Evolutionary conservation across 1,284 basidiomycete genomes (phyloP), one percentile per base, ranked within the genome.

Genomic region (Tilletia walkeri): DNA sequence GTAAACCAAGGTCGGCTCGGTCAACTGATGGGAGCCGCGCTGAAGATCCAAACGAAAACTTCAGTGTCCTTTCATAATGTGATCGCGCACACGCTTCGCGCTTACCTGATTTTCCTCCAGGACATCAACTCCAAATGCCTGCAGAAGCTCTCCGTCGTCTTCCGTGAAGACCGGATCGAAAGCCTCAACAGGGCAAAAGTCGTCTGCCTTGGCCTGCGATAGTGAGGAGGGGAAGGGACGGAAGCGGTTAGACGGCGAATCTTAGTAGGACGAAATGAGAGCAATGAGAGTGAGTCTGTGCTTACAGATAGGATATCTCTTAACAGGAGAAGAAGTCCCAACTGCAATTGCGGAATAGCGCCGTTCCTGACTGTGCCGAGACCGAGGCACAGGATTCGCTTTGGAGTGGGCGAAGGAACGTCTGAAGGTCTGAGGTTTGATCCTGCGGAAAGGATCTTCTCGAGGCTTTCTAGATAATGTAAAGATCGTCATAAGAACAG

Each of bases 141-240:
- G 59, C 10, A 63, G 59, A 18, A 63, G 30, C 36, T 63, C 59
- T 38, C 36, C 16, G n/a, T 63, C 59, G 34, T 14, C 34, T 4
- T 63, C 59, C 16, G 7, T 41, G 38, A 63, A 63, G 59, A 63
- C 36, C 16, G 59, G 59, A 14, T 63, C 59, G 36, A 38, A 63
- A 9, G 59, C 59, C 36, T 63, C 59, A 9, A 63, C 59, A 3
- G 59, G 7, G 38, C 30, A 36, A 41, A 63, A 63, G 38, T 41
- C 59, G 59, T 39, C 59, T 9, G 39, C 36, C 36, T 14, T 34
- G 16, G 30, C n/a, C 59, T 63, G 34, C 3, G 2, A 45, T 14
- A 45, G 41, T 30, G 24, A 30, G 1, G 24, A 30, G 24, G 24
- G 24, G 24, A 30, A 30, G 24, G 24, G 24, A 30, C 24, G 24